phyloP scores from a whole-genome alignment of 345 rosid genomes.

The Brassica incana region DNA sequence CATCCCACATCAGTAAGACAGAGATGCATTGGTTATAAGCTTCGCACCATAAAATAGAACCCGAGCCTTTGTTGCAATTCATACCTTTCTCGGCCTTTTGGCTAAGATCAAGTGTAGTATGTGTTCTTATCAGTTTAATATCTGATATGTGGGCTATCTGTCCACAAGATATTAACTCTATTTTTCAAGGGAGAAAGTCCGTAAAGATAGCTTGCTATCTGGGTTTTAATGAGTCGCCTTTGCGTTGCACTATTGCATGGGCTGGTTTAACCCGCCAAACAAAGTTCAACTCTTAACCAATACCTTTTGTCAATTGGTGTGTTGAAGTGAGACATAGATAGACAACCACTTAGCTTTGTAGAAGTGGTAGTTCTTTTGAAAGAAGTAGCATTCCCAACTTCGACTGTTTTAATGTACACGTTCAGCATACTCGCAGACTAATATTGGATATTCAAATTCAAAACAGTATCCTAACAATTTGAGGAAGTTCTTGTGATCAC shows the following conservation, averaged over 20 bases:
- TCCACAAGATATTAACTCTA: slow-evolving; percentile 36
- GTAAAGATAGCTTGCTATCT: not conserved
- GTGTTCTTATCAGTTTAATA: slow-evolving; percentile 69
- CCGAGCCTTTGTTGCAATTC: not conserved
- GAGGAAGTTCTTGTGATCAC: slow-evolving; percentile 33
- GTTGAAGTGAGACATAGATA: too few relatives aligned
- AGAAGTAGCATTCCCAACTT: not conserved
- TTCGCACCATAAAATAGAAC: not conserved
- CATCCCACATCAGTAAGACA: too few relatives aligned
- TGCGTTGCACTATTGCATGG: not conserved
- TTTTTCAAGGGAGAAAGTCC: not conserved
- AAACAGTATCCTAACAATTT: slow-evolving; percentile 32
- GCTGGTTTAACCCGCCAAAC: not conserved
- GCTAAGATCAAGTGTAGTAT: slow-evolving; percentile 72
- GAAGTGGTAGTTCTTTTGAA: too few relatives aligned
- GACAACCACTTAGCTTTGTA: too few relatives aligned
- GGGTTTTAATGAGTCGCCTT: not conserved
- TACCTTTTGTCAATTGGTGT: too few relatives aligned
- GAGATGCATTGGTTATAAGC: too few relatives aligned
- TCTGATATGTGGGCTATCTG: slow-evolving; percentile 49
- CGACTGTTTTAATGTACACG: not conserved
- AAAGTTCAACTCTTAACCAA: too few relatives aligned
- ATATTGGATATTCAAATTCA: slow-evolving; percentile 25
- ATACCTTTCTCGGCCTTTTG: slow-evolving; percentile 74
- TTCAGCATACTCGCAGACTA: slow-evolving; percentile 24